phyloP scores from a whole-genome alignment of 2,329 filamentous ascomycete species.

The Hypoxylon sp. region DNA sequence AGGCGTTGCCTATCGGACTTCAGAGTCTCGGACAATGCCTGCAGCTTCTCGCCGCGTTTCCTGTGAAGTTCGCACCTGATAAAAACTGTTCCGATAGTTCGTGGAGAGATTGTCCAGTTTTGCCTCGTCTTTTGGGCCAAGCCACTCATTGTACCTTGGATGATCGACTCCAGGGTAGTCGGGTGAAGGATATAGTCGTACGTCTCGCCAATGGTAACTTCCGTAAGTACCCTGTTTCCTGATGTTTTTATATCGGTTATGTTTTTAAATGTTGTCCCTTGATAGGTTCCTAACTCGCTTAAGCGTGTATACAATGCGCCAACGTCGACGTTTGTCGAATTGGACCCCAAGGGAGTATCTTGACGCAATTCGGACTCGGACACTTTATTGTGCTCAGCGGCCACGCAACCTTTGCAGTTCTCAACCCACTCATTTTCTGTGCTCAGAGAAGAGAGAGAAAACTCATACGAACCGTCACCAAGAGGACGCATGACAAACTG shows the following conservation, averaged over 20 bases:
- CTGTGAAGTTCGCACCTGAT: neutral
- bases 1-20: neutral
- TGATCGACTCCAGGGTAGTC: neutral
- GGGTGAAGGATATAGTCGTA: neutral
- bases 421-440: neutral
- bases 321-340: neutral
- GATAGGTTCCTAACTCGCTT: neutral
- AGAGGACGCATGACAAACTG: neutral
- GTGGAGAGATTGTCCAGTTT: neutral
- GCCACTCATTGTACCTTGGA: neutral
- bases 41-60: neutral
- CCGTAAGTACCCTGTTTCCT: neutral
- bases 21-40: neutral
- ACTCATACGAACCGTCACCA: neutral
- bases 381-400: neutral
- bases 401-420: neutral
- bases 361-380: neutral
- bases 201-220: neutral
- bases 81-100: neutral
- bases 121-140: neutral
- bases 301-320: neutral
- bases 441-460: neutral
- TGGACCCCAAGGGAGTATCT: neutral
- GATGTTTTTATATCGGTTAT: neutral
- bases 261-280: neutral